A percentile compares a stretch with the other conserved stretches of the same genome.
These are phyloP conservation scores for Pugionium dolabratum DNA, from an alignment of 345 rosid species.

Conservation along the genomic window DNA sequence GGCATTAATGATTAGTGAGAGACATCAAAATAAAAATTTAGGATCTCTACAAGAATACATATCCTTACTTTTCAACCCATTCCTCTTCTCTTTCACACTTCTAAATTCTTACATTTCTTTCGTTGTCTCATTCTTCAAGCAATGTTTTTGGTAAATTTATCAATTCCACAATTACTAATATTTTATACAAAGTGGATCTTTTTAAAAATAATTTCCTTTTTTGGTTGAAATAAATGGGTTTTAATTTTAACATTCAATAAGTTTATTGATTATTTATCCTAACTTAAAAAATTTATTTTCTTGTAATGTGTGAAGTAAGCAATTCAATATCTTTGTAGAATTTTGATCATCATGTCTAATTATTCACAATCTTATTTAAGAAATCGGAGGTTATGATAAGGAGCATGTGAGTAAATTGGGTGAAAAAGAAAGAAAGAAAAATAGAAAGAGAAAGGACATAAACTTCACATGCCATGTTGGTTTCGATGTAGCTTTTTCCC, in stretches of 20 bases:
- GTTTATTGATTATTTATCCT: too few species aligned
- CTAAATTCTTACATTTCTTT: background rate
- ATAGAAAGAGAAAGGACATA: constrained; percentile 10
- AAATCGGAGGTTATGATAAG: constrained; percentile 20
- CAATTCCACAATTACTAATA: background rate
- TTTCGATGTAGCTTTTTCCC: constrained; percentile 24
- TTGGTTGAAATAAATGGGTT: too few species aligned
- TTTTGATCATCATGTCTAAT: constrained; percentile 10
- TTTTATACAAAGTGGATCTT: too few species aligned
- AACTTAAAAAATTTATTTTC: too few species aligned
- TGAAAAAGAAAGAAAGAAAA: background rate
- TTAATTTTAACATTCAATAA: too few species aligned
- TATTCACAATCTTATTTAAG: constrained; percentile 19
- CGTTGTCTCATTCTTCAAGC: too few species aligned
- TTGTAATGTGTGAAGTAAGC: too few species aligned
- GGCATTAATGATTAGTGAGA: constrained; percentile 36
- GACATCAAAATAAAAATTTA: constrained; percentile 19
- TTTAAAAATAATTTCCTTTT: too few species aligned
- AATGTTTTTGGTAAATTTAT: too few species aligned
- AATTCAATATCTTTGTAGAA: background rate
- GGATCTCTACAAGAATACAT: constrained; percentile 24
- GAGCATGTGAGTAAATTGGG: constrained; percentile 22
- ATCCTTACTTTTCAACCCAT: constrained; percentile 1
- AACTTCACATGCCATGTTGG: constrained; percentile 36
- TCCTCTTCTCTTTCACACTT: constrained; percentile 20